Evolutionary conservation across 805 yeast genomes (phyloP).

Genomic region (Candida coquimbonensis): DNA sequence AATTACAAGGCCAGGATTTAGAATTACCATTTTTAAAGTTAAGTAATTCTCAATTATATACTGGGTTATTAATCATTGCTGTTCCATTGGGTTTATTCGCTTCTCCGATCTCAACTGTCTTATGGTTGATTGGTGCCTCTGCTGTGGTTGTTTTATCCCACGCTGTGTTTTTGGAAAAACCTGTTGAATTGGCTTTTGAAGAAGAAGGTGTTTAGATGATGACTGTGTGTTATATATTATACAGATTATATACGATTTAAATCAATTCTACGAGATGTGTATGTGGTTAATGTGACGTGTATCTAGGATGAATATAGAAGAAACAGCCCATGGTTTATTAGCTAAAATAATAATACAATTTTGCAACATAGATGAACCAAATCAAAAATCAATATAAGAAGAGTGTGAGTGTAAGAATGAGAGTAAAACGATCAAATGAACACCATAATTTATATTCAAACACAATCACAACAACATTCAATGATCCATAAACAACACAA

Average conservation of each 20-base stretch:
- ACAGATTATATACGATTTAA: background rate
- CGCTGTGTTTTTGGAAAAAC: constrained; percentile 90
- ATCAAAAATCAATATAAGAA: too few species aligned
- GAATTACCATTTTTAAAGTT: constrained; percentile 60
- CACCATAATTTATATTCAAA: too few species aligned
- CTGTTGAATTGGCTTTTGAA: constrained; percentile 89
- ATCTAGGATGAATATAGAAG: too few species aligned
- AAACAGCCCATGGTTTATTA: too few species aligned
- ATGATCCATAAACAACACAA: constrained; percentile 22
- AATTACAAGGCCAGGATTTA: constrained; percentile 77
- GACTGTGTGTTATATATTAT: background rate
- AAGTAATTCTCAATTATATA: constrained; percentile 76
- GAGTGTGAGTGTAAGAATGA: too few species aligned
- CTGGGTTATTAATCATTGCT: constrained; percentile 68
- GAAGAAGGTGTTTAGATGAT: constrained; percentile 39
- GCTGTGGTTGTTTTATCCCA: constrained; percentile 74
- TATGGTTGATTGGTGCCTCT: constrained; percentile 90
- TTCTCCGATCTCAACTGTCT: constrained; percentile 78
- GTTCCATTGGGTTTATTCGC: constrained; percentile 82
- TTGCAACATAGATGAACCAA: too few species aligned
- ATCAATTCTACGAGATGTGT: background rate
- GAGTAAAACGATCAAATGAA: too few species aligned
- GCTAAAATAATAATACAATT: background rate
- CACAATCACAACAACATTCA: constrained; percentile 21
- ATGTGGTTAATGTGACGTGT: background rate